Base-by-base conservation (phyloP, 2,329 filamentous ascomycete genomes). In the Akanthomyces muscarius region DNA sequence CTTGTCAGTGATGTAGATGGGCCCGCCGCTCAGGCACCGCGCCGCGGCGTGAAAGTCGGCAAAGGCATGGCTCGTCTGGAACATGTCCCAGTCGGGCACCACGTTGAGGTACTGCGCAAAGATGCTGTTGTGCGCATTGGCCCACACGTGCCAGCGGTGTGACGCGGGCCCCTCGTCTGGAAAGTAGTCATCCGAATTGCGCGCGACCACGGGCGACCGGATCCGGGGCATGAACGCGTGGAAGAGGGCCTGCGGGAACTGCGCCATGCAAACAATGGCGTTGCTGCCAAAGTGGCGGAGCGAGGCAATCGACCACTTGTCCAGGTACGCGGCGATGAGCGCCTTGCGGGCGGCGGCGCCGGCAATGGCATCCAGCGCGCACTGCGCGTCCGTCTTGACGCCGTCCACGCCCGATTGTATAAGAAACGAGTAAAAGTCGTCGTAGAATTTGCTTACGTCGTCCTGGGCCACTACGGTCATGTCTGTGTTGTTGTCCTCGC, bases 81-180 rank as follows among this genome's bases (percentile, higher is more conserved):
- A 89, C 86, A 89, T 88, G 67, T 89, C 86, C 84, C 86, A 89
- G 74, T 97, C 93, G 0, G 95, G 94, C 0, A 98, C 77, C 1
- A 92, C 85, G 68, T 97, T 97, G 38, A 98, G 80, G 70, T 95
- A 89, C 66, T 91, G 87, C 2, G 89, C 93, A 16, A 98, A 80
- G 0, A 98, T 80, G 38, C 86, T 83, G 72, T 96, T 97, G 75
- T 97, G 90, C 0, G 94, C 94, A 71, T 98, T 99, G 66, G 89
- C 86, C 81, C 96, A 99, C 42, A 98, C 84, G 74, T 99, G 95
- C 94, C 95, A 99, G 0, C 93, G 86, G 66, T 99, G 95, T 7
- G 89, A 92, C 0, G 86, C 83, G 0, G 88, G 85, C 4, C 21
- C 21, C 21, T 92, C 84, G 51, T 92, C 86, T 0, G 95, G 95